A percentile compares a stretch with the other conserved stretches of the same genome.
phyloP scores from a whole-genome alignment of 805 yeast species.

The Kodamaea jinghongensis region DNA sequence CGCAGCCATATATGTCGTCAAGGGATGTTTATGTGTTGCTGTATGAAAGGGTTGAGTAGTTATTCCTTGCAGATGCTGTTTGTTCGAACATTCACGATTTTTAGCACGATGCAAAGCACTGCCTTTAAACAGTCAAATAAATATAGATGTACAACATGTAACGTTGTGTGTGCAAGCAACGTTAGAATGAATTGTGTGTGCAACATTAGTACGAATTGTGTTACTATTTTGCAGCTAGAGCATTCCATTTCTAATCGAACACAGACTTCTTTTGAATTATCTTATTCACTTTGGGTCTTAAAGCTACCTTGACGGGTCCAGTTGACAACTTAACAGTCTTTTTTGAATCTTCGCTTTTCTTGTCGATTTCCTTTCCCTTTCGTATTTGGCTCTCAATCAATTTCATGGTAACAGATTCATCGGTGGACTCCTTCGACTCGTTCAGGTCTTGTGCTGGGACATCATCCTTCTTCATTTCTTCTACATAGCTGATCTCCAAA shows the following conservation, averaged over 20 bases:
- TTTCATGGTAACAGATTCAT: conserved; percentile 43
- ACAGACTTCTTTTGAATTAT: conserved; percentile 2
- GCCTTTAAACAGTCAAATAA: too few species aligned
- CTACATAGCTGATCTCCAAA: conserved; percentile 32
- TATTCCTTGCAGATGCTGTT: background rate
- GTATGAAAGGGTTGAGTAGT: conserved; percentile 42
- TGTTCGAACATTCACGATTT: conserved; percentile 7
- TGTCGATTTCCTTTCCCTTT: conserved; percentile 30
- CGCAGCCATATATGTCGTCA: conserved; percentile 40
- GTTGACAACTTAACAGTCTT: conserved; percentile 1
- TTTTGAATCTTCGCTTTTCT: conserved; percentile 2
- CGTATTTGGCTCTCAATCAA: conserved; percentile 54
- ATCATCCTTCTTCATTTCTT: conserved; percentile 35
- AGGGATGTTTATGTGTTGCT: conserved; percentile 69
- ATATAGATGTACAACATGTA: too few species aligned
- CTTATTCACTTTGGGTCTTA: conserved; percentile 6
- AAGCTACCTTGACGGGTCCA: conserved; percentile 21
- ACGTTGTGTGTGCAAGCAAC: too few species aligned
- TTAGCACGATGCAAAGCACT: too few species aligned
- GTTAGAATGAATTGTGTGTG: too few species aligned
- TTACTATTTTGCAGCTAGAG: too few species aligned
- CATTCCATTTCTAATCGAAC: too few species aligned
- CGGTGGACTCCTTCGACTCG: conserved; percentile 26
- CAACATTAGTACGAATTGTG: too few species aligned
- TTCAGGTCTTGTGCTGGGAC: too few species aligned